Percentiles rank a stretch among this genome's conserved stretches.
These are phyloP conservation scores for Hypoxylon subgilvum DNA, from an alignment of 495 filamentous ascomycete species.

Conservation along the genomic window DNA sequence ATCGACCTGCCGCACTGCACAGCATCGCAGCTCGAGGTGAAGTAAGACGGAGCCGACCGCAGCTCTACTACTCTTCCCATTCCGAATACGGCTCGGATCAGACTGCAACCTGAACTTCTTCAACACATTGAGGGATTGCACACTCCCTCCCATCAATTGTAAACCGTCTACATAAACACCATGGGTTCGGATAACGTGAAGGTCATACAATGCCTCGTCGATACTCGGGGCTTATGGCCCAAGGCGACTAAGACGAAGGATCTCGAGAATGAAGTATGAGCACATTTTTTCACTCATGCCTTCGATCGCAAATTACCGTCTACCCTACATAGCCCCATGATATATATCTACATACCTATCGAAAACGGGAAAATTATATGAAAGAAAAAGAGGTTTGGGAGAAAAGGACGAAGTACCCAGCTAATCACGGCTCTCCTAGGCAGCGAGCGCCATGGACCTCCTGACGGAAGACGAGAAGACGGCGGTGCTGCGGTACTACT, in stretches of 20 bases:
- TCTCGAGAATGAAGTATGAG: conserved; percentile 48
- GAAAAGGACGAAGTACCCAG: no score
- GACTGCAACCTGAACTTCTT: no score
- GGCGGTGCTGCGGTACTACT: conserved; percentile 62
- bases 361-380: no score
- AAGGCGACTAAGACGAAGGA: conserved; percentile 47
- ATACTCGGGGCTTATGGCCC: conserved; percentile 54
- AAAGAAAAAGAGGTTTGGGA: no score
- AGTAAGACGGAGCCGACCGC: conserved; percentile 14
- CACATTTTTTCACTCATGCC: conserved; percentile 24
- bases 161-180: conserved; percentile 1
- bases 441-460: conserved; percentile 61
- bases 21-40: conserved; percentile 5
- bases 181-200: conserved; percentile 36
- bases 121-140: no score
- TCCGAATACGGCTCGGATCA: background rate
- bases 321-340: background rate
- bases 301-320: no score
- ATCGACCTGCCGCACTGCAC: conserved; percentile 9
- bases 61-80: conserved; percentile 13
- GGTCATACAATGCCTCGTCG: conserved; percentile 55
- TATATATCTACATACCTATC: background rate
- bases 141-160: background rate
- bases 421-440: no score
- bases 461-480: conserved; percentile 59